A percentile compares a stretch with the other conserved stretches of the same genome.
Evolutionary conservation across 2,329 filamentous ascomycete species (phyloP).

Genomic region (Penicillium olsonii): DNA sequence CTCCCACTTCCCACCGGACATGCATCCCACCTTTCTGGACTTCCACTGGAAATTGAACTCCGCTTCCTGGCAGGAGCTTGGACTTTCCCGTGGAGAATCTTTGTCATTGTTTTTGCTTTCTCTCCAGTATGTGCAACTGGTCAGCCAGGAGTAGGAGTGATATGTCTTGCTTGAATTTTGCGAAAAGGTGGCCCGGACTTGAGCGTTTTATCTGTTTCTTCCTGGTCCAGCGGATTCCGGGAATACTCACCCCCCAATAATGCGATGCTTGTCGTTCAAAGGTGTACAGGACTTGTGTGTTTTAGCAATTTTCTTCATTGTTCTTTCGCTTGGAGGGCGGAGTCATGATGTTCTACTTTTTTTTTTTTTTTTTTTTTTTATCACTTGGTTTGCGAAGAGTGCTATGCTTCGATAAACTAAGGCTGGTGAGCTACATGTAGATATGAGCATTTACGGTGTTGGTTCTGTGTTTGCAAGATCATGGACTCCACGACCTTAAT

Average conservation of each 20-base stretch:
- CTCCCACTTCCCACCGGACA: slow-evolving; percentile 11
- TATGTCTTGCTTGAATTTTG: slow-evolving; percentile 24
- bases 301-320: slow-evolving; percentile 20
- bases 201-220: slow-evolving; percentile 19
- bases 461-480: slow-evolving; percentile 20
- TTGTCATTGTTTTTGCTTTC: slow-evolving; percentile 17
- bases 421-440: slow-evolving; percentile 41
- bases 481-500: slow-evolving; percentile 27
- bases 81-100: slow-evolving; percentile 7
- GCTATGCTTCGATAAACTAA: slow-evolving; percentile 36
- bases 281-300: slow-evolving; percentile 20
- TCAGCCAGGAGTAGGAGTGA: slow-evolving; percentile 26
- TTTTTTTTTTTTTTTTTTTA: slow-evolving; percentile 18
- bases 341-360: slow-evolving; percentile 26
- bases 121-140: slow-evolving; percentile 20
- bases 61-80: slow-evolving; percentile 6
- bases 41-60: slow-evolving; percentile 14
- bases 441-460: slow-evolving; percentile 45
- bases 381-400: slow-evolving; percentile 27
- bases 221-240: slow-evolving; percentile 21
- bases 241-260: slow-evolving; percentile 19
- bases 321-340: slow-evolving; percentile 20
- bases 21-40: slow-evolving; percentile 12
- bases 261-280: slow-evolving; percentile 12
- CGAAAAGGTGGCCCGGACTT: slow-evolving; percentile 32